Evolutionary conservation across 305 asterid species (phyloP), one percentile per base, ranked within the genome.

Genomic region (Euphrasia arctica): DNA sequence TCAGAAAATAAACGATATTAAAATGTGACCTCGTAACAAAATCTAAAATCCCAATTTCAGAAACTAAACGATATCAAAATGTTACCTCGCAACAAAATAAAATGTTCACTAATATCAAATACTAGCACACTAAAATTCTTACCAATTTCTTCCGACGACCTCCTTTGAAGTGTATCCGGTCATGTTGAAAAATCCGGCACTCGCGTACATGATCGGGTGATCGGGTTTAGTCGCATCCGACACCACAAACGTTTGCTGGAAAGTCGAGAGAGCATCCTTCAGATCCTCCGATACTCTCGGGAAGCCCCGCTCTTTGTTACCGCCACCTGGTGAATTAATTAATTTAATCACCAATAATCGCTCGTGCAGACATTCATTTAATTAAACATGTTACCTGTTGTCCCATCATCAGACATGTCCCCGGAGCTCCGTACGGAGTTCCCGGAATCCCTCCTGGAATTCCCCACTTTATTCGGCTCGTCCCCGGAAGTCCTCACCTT

Each of bases 141-240:
- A 92, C 97, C 98, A 85, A 48, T 87, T 90, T 43, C 97, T 72
- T 64, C 98, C 98, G 0, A 92, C 74, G 80, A 92, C 96, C 70
- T 92, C 97, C 68, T 66, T 90, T 3, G 97, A 83, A 58, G 94
- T 82, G 81, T 90, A 92, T n/a, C 98, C 98, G 9, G 98, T 92
- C 98, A 92, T 92, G 77, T 80, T 92, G 79, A 90, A 90, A 71
- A 92, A 92, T 41, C 97, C 98, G 29, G 97, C 98, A 77, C 98
- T 92, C 42, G 97, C 98, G 66, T 92, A 90, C 90, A 92, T 34
- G 11, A 92, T 92, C 1, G 97, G 98, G 66, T 66, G 70, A 72
- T 92, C 98, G 5, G 87, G 80, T 65, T 92, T 92, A 0, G 89
- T 84, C 5, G 98, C 98, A 77, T 92, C 98, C 25, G 98, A 84